Evolutionary conservation across 768 basidiomycete genomes (phyloP).

Genomic region (Scleroderma bovista): DNA sequence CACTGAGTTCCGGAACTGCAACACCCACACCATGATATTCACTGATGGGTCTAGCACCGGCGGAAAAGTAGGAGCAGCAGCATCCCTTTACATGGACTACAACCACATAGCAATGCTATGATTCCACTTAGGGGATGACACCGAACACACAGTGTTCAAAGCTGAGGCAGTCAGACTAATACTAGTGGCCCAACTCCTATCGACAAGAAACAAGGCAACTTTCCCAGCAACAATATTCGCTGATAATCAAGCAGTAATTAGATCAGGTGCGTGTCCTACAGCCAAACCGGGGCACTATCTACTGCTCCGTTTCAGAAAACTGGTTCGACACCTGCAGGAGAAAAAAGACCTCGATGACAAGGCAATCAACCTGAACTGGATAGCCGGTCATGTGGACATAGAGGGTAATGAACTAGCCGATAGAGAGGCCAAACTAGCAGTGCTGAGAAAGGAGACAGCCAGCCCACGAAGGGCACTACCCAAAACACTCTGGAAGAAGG

Average conservation of each 20-base stretch:
- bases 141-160: not conserved
- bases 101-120: not conserved
- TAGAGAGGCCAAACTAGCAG: not conserved
- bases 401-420: not conserved
- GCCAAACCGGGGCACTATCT: not conserved
- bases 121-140: not conserved
- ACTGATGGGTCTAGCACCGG: constrained; percentile 8
- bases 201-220: not conserved
- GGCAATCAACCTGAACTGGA: not conserved
- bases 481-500: not conserved
- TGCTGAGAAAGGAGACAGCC: no score
- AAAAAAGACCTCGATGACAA: not conserved
- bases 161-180: not conserved
- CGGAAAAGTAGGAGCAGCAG: constrained; percentile 12
- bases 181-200: not conserved
- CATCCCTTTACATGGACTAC: not conserved
- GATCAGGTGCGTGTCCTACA: not conserved
- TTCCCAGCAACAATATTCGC: not conserved
- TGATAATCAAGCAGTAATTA: not conserved
- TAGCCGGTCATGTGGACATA: not conserved
- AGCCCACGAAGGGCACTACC: no score
- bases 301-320: not conserved
- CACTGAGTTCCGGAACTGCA: not conserved
- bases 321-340: not conserved
- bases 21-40: constrained; percentile 3